Conservation (phyloP, 2,329 filamentous ascomycete genomes). For the Xenosphaeropsis pyriputrescens region DNA sequence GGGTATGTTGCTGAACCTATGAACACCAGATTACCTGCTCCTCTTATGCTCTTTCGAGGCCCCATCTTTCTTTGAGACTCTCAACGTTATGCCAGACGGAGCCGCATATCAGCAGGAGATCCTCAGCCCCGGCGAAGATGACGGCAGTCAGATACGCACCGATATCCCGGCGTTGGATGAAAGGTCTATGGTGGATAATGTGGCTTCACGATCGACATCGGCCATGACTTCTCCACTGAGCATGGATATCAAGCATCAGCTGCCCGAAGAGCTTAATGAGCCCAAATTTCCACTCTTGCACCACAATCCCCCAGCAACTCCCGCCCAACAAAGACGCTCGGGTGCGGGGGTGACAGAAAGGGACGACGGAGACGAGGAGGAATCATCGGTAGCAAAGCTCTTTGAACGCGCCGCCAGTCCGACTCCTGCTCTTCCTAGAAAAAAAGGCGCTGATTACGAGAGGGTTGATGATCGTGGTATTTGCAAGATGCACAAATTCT, state of each 20-base stretch:
- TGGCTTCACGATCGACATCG: constrained; percentile 13
- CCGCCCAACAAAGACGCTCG: constrained; percentile 8
- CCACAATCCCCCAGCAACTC: constrained; percentile 6
- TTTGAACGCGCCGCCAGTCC: constrained; percentile 40
- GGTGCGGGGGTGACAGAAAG: constrained; percentile 2
- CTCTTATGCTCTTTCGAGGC: too few relatives aligned
- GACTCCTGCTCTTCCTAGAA: constrained; percentile 13
- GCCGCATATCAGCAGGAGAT: too few relatives aligned
- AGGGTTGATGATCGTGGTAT: constrained; percentile 27
- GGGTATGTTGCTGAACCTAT: too few relatives aligned
- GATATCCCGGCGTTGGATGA: too few relatives aligned
- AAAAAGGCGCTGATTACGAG: constrained; percentile 15
- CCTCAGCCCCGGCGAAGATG: too few relatives aligned
- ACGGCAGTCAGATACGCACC: too few relatives aligned
- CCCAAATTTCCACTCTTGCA: constrained; percentile 15
- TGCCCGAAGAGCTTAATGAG: constrained; percentile 8
- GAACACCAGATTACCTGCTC: too few relatives aligned
- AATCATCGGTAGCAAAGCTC: constrained; percentile 39
- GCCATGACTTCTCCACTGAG: constrained; percentile 17
- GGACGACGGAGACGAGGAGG: constrained; percentile 38
- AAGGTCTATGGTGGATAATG: neutral
- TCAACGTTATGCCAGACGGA: too few relatives aligned
- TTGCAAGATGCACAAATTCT: constrained; percentile 81
- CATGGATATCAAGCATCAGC: constrained; percentile 10
- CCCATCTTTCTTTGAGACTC: too few relatives aligned